Conservation (phyloP, 768 basidiomycete species). For the Suillus clintonianus region DNA sequence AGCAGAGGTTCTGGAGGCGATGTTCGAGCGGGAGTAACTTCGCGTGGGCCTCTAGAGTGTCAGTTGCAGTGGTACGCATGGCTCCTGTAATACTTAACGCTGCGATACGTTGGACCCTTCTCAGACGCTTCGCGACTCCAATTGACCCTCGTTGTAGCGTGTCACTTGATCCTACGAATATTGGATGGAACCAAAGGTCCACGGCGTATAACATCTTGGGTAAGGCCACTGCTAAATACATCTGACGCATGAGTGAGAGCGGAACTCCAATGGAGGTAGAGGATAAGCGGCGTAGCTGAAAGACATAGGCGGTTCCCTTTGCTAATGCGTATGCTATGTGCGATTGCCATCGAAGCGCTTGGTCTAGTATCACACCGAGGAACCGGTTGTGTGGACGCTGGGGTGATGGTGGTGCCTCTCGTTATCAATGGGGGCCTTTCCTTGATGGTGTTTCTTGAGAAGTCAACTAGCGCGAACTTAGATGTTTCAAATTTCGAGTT, state of each 20-base stretch:
- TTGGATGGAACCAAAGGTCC: slow-evolving; percentile 1
- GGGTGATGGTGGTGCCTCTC: no score
- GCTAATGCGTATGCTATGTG: neutral
- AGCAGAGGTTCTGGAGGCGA: slow-evolving; percentile 2
- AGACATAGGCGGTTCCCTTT: neutral
- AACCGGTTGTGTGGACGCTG: no score
- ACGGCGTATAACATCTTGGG: slow-evolving; percentile 15
- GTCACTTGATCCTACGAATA: neutral
- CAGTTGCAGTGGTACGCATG: slow-evolving; percentile 14
- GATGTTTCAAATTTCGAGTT: no score
- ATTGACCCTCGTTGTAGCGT: neutral
- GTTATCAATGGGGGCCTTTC: no score
- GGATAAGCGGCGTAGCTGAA: neutral
- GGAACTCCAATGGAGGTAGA: neutral
- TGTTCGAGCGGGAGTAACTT: slow-evolving; percentile 15
- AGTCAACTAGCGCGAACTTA: no score
- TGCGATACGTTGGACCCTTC: neutral
- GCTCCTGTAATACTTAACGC: slow-evolving; percentile 12
- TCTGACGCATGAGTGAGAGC: neutral
- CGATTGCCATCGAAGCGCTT: neutral
- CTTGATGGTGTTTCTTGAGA: no score
- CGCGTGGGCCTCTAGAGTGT: slow-evolving; percentile 18
- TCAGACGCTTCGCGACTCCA: neutral
- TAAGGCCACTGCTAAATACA: slow-evolving; percentile 1
- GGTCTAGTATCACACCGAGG: no score